These are phyloP conservation scores for Megacollybia platyphylla DNA, from an alignment of 1,284 basidiomycete species.

Conservation along the genomic window DNA sequence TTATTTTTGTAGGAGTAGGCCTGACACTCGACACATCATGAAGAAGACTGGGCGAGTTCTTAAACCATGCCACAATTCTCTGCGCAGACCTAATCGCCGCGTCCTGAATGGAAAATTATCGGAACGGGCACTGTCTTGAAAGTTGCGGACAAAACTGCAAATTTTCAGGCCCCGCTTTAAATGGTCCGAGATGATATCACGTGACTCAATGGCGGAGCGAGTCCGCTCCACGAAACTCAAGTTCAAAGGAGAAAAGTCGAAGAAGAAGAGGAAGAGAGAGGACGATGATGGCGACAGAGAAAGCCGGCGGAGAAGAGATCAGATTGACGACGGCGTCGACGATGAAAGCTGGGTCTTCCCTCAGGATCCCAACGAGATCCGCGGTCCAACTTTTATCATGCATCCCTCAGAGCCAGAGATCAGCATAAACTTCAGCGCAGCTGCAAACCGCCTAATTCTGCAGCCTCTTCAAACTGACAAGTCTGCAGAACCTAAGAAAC, in stretches of 20 bases:
- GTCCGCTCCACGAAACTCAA: slow-evolving; percentile 61
- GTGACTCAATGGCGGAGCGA: slow-evolving; percentile 20
- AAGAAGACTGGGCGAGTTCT: too few relatives aligned
- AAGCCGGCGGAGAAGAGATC: slow-evolving; percentile 35
- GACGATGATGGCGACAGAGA: slow-evolving; percentile 32
- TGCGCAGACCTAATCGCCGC: too few relatives aligned
- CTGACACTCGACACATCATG: too few relatives aligned
- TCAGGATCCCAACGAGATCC: slow-evolving; percentile 57
- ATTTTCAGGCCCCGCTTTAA: too few relatives aligned
- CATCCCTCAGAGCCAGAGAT: slow-evolving; percentile 67
- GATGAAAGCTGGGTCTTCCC: slow-evolving; percentile 73
- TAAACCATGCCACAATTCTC: too few relatives aligned
- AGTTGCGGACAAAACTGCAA: too few relatives aligned
- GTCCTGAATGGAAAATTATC: too few relatives aligned
- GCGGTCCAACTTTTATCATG: slow-evolving; percentile 72
- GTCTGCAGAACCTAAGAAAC: slow-evolving; percentile 16
- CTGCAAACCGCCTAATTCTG: slow-evolving; percentile 57
- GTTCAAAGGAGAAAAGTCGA: slow-evolving; percentile 79
- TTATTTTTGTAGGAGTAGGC: too few relatives aligned
- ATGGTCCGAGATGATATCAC: background rate
- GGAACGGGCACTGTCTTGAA: too few relatives aligned
- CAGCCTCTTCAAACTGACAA: slow-evolving; percentile 49
- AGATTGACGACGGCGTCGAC: slow-evolving; percentile 37
- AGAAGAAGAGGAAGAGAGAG: slow-evolving; percentile 69
- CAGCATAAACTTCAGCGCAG: slow-evolving; percentile 67